Evolutionary conservation across 169 alveolate genomes (phyloP), one percentile per base, ranked within the genome.

Genomic region (Plasmodium billcollinsi): DNA sequence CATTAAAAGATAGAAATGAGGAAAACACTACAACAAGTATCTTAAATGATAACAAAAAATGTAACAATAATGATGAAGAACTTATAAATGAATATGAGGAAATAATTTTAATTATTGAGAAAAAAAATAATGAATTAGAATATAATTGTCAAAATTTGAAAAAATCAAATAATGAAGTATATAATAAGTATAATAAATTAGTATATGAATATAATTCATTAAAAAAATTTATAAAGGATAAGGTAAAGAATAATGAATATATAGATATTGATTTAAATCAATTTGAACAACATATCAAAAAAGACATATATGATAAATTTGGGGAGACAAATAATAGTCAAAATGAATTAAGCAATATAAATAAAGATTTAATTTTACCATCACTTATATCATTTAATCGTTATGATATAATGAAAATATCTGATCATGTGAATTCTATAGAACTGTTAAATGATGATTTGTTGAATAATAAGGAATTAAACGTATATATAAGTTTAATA

Each of bases 121-220:
- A 69, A 56, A 80, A 80, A 50, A 80, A 80, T 50, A 20, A 59
- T 21, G 85, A 80, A 47, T 26, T 80, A 62, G 90, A 80, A 61
- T 69, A 80, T 49, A 45, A 80, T 39, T 80, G 83, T 56, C 85
- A 80, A 61, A 43, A 26, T 52, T 80, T 54, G 8, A 43, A 69
- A 69, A 52, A 80, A 69, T 75, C 29, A 9, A 80, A 80, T 58
- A 24, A 58, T 33, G 83, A 80, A 9, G 12, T 80, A 50, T 69
- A 26, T 61, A 75, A 56, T 11, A 80, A 80, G 29, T 80, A 80
- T 62, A 73, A 69, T 20, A 47, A 43, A 11, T 56, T 80, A 62
- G 33, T 67, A 11, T 56, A 56, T 59, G 80, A 66, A 18, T 80
- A 80, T 47, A 69, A 80, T 29, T 61, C 67, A 15, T 50, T 80